Conservation (phyloP, 148 eudicot genomes). For the Fagopyrum esculentum region DNA sequence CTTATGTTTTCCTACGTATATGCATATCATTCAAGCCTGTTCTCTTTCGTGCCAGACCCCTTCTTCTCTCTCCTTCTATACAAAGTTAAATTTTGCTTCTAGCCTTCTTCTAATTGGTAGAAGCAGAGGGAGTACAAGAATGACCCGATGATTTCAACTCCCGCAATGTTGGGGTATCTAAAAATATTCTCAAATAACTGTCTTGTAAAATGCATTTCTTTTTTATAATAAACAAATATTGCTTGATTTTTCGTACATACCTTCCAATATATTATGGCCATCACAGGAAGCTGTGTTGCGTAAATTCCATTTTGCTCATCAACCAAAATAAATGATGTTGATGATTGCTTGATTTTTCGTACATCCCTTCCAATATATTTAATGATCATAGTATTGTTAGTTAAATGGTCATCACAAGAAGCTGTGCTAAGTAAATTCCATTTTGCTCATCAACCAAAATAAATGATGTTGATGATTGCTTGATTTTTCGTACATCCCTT, state of each 20-base stretch:
- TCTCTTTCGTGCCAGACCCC: neutral
- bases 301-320: neutral
- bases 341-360: neutral
- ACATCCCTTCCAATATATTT: too few species aligned
- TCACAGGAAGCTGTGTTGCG: neutral
- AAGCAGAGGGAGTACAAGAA: neutral
- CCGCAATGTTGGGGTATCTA: too few species aligned
- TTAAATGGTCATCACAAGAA: neutral
- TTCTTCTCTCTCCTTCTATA: neutral
- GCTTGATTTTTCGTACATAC: too few species aligned
- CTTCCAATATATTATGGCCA: neutral
- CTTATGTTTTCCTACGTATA: too few species aligned
- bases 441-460: neutral
- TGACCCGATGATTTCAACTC: too few species aligned
- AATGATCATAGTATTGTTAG: neutral
- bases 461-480: neutral
- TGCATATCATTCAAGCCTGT: too few species aligned
- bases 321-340: neutral
- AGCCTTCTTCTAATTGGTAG: neutral
- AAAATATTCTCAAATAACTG: neutral
- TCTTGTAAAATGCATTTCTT: neutral
- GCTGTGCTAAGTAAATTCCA: neutral
- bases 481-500: too few species aligned
- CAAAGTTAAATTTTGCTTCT: neutral
- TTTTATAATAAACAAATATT: neutral